Conservation (phyloP, 129 eudicot genomes). For the Erigeron canadensis region DNA sequence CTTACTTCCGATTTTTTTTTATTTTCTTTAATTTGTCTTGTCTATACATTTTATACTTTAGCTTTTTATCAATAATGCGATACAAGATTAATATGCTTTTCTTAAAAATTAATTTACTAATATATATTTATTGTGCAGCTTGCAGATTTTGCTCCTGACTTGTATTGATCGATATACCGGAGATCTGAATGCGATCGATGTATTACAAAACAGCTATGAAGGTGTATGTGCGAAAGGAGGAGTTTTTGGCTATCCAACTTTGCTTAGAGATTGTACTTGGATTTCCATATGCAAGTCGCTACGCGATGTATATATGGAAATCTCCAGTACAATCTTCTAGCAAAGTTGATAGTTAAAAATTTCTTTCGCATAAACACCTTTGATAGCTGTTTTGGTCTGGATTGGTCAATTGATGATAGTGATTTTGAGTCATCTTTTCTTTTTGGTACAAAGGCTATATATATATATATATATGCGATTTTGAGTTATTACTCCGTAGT, state of each 20-base stretch:
- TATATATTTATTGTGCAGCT: too few relatives aligned
- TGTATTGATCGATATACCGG: too few relatives aligned
- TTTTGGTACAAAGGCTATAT: neutral
- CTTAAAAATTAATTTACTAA: too few relatives aligned
- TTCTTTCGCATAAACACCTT: slow-evolving; percentile 8
- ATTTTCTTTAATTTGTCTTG: too few relatives aligned
- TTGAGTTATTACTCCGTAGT: too few relatives aligned
- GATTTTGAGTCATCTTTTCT: neutral
- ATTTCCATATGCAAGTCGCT: neutral
- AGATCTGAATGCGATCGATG: too few relatives aligned
- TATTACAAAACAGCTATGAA: neutral
- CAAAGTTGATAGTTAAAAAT: neutral
- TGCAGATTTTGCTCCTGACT: too few relatives aligned
- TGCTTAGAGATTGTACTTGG: neutral
- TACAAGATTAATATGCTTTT: too few relatives aligned
- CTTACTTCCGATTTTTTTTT: too few relatives aligned
- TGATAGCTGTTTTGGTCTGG: slow-evolving; percentile 8
- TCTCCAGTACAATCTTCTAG: slow-evolving; percentile 9
- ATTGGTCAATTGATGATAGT: neutral
- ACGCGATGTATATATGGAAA: neutral
- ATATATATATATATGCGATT: too few relatives aligned
- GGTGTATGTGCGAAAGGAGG: neutral
- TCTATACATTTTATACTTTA: too few relatives aligned
- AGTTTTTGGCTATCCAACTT: neutral
- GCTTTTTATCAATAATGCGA: too few relatives aligned